Percentiles rank a stretch among this genome's conserved stretches.
These are phyloP conservation scores for Pleurotus salmoneostramineus DNA, from an alignment of 768 basidiomycete species.

Conservation along the genomic window DNA sequence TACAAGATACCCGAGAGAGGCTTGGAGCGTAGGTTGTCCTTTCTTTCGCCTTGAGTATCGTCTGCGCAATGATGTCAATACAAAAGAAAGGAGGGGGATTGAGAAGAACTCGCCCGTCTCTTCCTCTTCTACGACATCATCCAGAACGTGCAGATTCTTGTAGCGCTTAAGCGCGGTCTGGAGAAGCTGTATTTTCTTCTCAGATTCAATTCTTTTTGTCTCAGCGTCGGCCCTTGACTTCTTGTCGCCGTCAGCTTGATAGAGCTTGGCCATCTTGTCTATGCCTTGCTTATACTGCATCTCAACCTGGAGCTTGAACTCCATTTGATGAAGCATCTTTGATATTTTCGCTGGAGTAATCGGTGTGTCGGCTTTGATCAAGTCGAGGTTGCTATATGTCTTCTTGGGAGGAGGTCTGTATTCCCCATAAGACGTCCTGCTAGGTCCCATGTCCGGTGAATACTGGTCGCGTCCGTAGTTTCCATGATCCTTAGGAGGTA, in stretches of 20 bases:
- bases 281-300: conserved; percentile 97
- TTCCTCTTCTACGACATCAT: conserved; percentile 85
- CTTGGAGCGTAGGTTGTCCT: conserved; percentile 90
- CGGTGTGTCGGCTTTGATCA: conserved; percentile 97
- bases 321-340: conserved; percentile 95
- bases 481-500: conserved; percentile 52
- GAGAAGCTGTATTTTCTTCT: conserved; percentile 93
- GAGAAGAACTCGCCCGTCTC: conserved; percentile 49
- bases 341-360: conserved; percentile 96
- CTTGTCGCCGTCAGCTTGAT: conserved; percentile 96
- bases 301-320: conserved; percentile 99
- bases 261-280: conserved; percentile 98
- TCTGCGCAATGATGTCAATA: conserved; percentile 17
- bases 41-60: conserved; percentile 76
- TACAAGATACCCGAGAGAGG: conserved; percentile 90
- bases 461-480: conserved; percentile 29
- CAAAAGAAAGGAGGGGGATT: conserved; percentile 8
- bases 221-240: conserved; percentile 91
- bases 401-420: conserved; percentile 47
- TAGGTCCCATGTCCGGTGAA: conserved; percentile 32
- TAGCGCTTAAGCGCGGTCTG: conserved; percentile 92
- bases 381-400: conserved; percentile 82
- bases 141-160: conserved; percentile 92
- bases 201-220: conserved; percentile 90
- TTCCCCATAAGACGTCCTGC: conserved; percentile 17